A percentile compares a stretch with the other conserved stretches of the same genome.
Evolutionary conservation across 352 stramenopile species (phyloP).

Genomic region (Phytophthora podocarpi): DNA sequence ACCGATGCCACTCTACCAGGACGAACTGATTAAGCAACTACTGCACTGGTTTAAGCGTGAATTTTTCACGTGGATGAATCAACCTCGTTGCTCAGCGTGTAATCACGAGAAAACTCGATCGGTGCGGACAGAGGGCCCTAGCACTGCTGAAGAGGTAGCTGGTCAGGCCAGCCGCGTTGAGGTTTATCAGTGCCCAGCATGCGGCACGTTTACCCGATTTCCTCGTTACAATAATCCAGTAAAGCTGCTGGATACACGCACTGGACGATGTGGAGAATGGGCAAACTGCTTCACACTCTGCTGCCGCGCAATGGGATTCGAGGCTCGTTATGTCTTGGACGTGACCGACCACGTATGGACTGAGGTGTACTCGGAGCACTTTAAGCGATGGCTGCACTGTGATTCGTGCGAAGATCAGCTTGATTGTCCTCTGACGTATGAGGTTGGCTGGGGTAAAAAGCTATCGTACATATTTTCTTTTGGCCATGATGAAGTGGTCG

Average conservation of each 20-base stretch:
- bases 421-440: slow-evolving; percentile 93
- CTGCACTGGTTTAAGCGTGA: slow-evolving; percentile 91
- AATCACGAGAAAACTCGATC: slow-evolving; percentile 50
- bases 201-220: slow-evolving; percentile 72
- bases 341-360: slow-evolving; percentile 96
- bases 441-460: slow-evolving; percentile 95
- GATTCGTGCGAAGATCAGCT: slow-evolving; percentile 95
- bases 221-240: slow-evolving; percentile 91
- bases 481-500: slow-evolving; percentile 87
- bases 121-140: slow-evolving; percentile 49
- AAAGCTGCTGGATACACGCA: slow-evolving; percentile 85
- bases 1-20: slow-evolving; percentile 53
- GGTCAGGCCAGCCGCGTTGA: slow-evolving; percentile 83
- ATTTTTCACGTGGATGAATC: slow-evolving; percentile 92
- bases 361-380: slow-evolving; percentile 88
- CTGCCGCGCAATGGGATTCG: slow-evolving; percentile 89
- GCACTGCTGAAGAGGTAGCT: slow-evolving; percentile 58
- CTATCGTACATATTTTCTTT: slow-evolving; percentile 93
- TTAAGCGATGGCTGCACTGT: slow-evolving; percentile 92
- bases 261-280: slow-evolving; percentile 92
- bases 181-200: slow-evolving; percentile 82
- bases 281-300: slow-evolving; percentile 94
- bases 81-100: slow-evolving; percentile 69
- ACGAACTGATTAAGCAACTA: slow-evolving; percentile 79
- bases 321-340: slow-evolving; percentile 93